Evolutionary conservation across 129 eudicot species (phyloP).

Genomic region (Escallonia rubra): DNA sequence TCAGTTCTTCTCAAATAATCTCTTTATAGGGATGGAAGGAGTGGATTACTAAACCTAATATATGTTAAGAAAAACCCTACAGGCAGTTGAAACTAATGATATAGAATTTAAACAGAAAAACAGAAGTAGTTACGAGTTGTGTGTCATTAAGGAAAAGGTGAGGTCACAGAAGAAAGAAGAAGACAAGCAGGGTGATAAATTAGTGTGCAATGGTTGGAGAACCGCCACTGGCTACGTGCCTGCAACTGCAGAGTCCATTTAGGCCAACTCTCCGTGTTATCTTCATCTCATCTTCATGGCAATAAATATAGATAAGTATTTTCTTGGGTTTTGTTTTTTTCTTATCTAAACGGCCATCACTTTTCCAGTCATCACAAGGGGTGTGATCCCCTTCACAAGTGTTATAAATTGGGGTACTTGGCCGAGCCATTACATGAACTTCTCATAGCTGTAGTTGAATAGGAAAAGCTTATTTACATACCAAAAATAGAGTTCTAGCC

Average conservation of each 20-base stretch:
- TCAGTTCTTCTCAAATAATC: no score
- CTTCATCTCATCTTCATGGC: background rate
- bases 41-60: no score
- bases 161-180: conserved; percentile 4
- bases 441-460: conserved; percentile 20
- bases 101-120: background rate
- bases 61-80: no score
- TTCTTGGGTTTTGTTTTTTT: conserved; percentile 25
- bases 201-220: conserved; percentile 1
- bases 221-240: conserved; percentile 24
- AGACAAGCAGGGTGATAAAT: conserved; percentile 4
- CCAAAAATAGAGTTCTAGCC: conserved; percentile 37
- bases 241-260: conserved; percentile 3
- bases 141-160: background rate
- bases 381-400: conserved; percentile 8
- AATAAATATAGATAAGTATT: conserved; percentile 4
- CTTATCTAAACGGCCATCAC: conserved; percentile 17
- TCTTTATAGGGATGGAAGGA: no score
- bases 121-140: background rate
- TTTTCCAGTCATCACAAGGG: conserved; percentile 4
- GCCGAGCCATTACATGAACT: conserved; percentile 21
- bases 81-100: no score
- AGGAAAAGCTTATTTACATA: background rate
- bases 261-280: background rate
- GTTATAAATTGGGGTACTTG: conserved; percentile 41